Base-by-base conservation (phyloP, 1,284 basidiomycete genomes). In the Ceratobasidium sp. region DNA sequence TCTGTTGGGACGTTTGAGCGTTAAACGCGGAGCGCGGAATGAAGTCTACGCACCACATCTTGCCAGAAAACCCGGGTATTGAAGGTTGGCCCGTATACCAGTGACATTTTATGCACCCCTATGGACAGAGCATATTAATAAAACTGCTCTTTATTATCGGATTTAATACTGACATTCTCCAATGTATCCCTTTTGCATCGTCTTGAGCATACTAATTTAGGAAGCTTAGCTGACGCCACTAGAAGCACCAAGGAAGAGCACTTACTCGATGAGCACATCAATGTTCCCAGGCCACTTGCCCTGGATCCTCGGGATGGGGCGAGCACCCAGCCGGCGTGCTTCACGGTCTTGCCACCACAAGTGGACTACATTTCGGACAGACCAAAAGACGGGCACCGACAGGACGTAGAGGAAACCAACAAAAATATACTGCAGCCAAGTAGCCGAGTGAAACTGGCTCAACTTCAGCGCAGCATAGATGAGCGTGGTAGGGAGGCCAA, bases 201-300 rank as follows among this genome's bases (percentile, higher is more conserved):
- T 61, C 26, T 72, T 71, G 23, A 55, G 41, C 60, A 72, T 64
- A 21, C 73, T 74, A 58, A 43, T 46, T 26, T 14, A 43, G 46
- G 45, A 57, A 46, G 30, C 10, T 55, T 30, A 32, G 16, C 26
- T 39, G 43, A 12, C 36, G 50, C 28, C 21, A 46, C 30, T 23
- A 34, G 12, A 26, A 26, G 59, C 21, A 16, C 36, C n/a, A 26
- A 18, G 28, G 16, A 41, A 18, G n/a, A 46, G 8, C 28, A 52
- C 72, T 9, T 61, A 74, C 73, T 80, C 82, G 48, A 89, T 78
- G 70, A 91, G 81, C 45, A 92, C 78, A 77, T 92, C 90, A 74
- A 91, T 81, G 77, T 91, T 91, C 21, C 90, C 90, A 3, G 89
- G 89, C 88, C 88, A 90, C 80, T 84, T 86, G 5, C 90, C 90